Conservation (phyloP, 1,284 basidiomycete genomes). For the Puccinia polysora region DNA sequence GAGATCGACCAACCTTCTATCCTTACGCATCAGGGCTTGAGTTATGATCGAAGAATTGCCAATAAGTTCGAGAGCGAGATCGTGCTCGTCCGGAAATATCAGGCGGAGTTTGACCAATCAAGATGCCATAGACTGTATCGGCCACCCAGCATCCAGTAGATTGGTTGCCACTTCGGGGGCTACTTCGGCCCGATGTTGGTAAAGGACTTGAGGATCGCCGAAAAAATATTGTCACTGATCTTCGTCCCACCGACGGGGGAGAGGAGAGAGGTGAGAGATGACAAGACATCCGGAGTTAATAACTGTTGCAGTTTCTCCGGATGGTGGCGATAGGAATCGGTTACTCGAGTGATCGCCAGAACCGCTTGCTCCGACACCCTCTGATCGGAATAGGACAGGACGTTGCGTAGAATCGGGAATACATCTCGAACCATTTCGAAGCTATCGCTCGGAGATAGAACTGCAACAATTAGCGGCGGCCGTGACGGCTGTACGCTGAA, state of each 20-base stretch:
- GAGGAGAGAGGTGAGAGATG: conserved; percentile 75
- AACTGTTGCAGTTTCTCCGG: conserved; percentile 74
- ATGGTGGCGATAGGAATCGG: conserved; percentile 81
- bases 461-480: conserved; percentile 92
- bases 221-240: conserved; percentile 80
- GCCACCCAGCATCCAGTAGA: conserved; percentile 80
- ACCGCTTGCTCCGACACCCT: conserved; percentile 88
- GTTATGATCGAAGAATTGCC: conserved; percentile 41
- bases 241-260: conserved; percentile 69
- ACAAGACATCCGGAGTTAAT: conserved; percentile 74
- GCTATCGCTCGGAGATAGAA: conserved; percentile 75
- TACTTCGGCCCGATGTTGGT: conserved; percentile 74
- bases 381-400: conserved; percentile 82
- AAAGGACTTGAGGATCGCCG: conserved; percentile 75
- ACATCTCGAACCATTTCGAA: conserved; percentile 80
- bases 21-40: conserved; percentile 42
- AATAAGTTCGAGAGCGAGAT: conserved; percentile 57
- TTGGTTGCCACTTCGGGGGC: conserved; percentile 77
- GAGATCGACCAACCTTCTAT: conserved; percentile 17
- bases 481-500: conserved; percentile 90
- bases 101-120: conserved; percentile 81
- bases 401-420: conserved; percentile 86
- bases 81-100: conserved; percentile 57
- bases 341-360: conserved; percentile 81
- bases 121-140: conserved; percentile 81